Evolutionary conservation across 306 rosid species (phyloP), one percentile per base, ranked within the genome.

Genomic region (Malus asiatica): DNA sequence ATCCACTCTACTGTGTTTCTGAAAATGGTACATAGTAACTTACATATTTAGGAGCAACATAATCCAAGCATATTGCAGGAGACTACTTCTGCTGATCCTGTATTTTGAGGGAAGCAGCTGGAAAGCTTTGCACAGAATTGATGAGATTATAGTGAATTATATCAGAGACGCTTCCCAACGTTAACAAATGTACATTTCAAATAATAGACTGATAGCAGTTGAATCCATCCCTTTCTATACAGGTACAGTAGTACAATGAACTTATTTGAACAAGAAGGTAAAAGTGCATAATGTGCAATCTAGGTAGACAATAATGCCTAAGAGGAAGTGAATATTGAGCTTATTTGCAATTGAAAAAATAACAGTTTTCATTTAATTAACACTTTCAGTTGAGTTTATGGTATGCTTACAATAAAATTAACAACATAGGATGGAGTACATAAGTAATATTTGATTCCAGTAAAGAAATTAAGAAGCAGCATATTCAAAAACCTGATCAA

Each of bases 401-500:
- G 42, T 63, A 19, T 32, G 46, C 48, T 66, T 19, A 66, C 14
- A 9, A 9, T 4, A 9, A 66, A 65, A 66, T 35, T 33, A 66
- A 27, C 20, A 58, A 62, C 40, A 53, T 5, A 57, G 19, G 46
- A 16, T 76, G 75, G 46, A 60, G 53, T 40, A 58, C 40, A 48
- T 23, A 22, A 60, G 73, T 48, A 5, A 48, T 15, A 48, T 48
- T 48, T 48, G 18, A 6, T 15, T 8, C 20, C 55, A 48, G 8
- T 48, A 48, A 48, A 48, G 64, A 38, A 71, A 27, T 57, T 51
- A 70, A 58, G 70, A 80, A 73, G 40, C 33, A 59, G 76, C 63
- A 27, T 57, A 65, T 82, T 70, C 80, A 76, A 70, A 80, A 80
- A 95, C 99, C 99, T 95, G 87, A 51, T 95, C 97, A 84, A 95